phyloP scores from a whole-genome alignment of 257 asterid genomes.

The Perilla frutescens region DNA sequence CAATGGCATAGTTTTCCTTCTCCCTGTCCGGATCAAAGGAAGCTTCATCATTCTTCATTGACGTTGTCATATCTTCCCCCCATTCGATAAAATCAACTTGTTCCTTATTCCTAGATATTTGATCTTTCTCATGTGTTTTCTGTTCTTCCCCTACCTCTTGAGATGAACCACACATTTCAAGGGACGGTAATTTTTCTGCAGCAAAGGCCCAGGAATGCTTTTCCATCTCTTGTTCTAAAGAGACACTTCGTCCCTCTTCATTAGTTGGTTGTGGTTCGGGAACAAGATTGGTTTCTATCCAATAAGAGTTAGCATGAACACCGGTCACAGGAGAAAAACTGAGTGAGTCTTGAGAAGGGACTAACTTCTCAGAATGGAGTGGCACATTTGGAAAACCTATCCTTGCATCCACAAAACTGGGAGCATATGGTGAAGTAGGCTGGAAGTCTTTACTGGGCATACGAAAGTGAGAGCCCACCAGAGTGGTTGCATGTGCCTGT shows the following conservation, averaged over 20 bases:
- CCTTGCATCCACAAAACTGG: slow-evolving; percentile 32
- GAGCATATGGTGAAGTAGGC: slow-evolving; percentile 45
- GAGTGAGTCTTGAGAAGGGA: slow-evolving; percentile 39
- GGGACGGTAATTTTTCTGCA: slow-evolving; percentile 45
- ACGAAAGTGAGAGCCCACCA: slow-evolving; percentile 38
- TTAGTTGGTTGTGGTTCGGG: slow-evolving; percentile 41
- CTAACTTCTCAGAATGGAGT: slow-evolving; percentile 42
- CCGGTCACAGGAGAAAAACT: slow-evolving; percentile 37
- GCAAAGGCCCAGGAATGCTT: slow-evolving; percentile 32
- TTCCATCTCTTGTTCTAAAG: slow-evolving; percentile 41
- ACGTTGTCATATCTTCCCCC: slow-evolving; percentile 28
- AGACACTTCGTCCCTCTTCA: slow-evolving; percentile 38
- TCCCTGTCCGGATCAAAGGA: slow-evolving; percentile 32
- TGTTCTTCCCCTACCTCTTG: slow-evolving; percentile 40
- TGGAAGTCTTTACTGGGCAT: slow-evolving; percentile 41
- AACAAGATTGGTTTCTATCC: slow-evolving; percentile 29
- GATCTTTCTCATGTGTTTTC: slow-evolving; percentile 41
- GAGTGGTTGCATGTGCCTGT: slow-evolving; percentile 36
- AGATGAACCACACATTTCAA: slow-evolving; percentile 46
- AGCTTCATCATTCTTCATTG: slow-evolving; percentile 38
- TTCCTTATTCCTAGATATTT: slow-evolving; percentile 33
- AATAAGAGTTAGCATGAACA: slow-evolving; percentile 33
- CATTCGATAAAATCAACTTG: slow-evolving; percentile 41
- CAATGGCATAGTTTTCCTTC: slow-evolving; percentile 24
- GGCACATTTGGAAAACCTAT: slow-evolving; percentile 36